Base-by-base conservation (phyloP, 1,139 yeast species). In the Suhomyces terraborum region DNA sequence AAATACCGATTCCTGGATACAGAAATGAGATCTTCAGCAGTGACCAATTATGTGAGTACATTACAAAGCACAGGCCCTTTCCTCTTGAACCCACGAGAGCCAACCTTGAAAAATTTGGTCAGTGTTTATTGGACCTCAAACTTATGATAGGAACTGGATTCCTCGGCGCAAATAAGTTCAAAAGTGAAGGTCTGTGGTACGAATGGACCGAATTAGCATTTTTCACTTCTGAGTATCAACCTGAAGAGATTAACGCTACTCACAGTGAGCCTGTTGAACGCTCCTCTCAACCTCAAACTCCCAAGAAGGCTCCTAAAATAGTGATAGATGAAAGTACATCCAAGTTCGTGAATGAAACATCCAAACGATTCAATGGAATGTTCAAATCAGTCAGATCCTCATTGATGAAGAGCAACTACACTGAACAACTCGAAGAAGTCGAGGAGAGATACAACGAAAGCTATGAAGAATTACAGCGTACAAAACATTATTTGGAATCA, bases 111-210 rank as follows among this genome's bases (percentile, higher is more conserved):
- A 62, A 62, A 39, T 63, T 72, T 48, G 78, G 79, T 1, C 79
- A 73, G 51, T 52, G 64, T 1, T 55, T 73, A 13, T 35, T 72
- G 23, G 75, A 73, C 45, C 51, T 58, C 41, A 69, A 66, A 37
- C 51, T 71, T 13, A 51, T 72, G 14, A 52, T 57, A 1, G 65
- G 67, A 1, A 62, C 71, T 1, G 66, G 69, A 13, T 55, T 70
- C 40, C 56, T 67, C 29, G 61, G 62, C 18, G 54, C 62, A 3
- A 62, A 54, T 42, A 69, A 64, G 48, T 73, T 73, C 51, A 67
- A 57, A 40, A 67, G 74, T 47, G 76, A 70, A 46, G 69, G 68
- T 2, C 62, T 69, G 67, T 72, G 77, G 77, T 69, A 70, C 43
- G 78, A 73, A 49, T 73, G 77, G 77, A 56, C 75, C 2, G 74